phyloP scores from a whole-genome alignment of 208 protist genomes.

The Wallacemonas sp. region DNA sequence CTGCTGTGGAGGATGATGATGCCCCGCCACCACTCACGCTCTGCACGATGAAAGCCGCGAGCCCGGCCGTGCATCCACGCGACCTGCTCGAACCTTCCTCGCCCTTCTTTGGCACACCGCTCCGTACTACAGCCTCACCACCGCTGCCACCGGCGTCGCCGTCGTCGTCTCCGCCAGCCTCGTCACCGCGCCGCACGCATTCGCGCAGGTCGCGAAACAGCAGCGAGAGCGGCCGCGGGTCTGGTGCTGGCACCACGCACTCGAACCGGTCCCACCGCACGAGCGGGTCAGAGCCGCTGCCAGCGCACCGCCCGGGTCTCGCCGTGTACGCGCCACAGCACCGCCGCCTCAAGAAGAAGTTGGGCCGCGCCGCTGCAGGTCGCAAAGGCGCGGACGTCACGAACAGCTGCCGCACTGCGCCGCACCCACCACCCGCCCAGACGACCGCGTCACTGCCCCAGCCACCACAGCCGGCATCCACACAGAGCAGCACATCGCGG shows the following conservation, averaged over 20 bases:
- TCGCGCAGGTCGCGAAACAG: neutral
- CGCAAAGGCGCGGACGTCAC: too few relatives aligned
- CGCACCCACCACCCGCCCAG: too few relatives aligned
- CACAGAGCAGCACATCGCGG: neutral
- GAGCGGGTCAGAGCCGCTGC: neutral
- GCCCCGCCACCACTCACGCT: conserved; percentile 8
- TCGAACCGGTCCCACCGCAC: too few relatives aligned
- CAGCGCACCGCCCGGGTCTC: neutral
- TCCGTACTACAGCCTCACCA: too few relatives aligned
- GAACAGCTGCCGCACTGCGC: too few relatives aligned
- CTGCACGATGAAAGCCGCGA: conserved; percentile 8
- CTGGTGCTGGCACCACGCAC: too few relatives aligned
- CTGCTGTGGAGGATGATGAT: neutral
- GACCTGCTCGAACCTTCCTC: neutral
- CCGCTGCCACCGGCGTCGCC: neutral
- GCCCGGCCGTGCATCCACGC: neutral
- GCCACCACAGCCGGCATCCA: neutral
- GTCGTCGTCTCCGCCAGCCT: neutral
- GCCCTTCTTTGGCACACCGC: neutral
- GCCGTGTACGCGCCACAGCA: conserved; percentile 9
- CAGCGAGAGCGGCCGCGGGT: too few relatives aligned
- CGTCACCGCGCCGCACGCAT: neutral
- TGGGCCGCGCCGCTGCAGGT: too few relatives aligned
- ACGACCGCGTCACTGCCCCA: too few relatives aligned
- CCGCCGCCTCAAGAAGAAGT: neutral